Base-by-base conservation (phyloP, 441 rosid species). In the Populus hybrid region DNA sequence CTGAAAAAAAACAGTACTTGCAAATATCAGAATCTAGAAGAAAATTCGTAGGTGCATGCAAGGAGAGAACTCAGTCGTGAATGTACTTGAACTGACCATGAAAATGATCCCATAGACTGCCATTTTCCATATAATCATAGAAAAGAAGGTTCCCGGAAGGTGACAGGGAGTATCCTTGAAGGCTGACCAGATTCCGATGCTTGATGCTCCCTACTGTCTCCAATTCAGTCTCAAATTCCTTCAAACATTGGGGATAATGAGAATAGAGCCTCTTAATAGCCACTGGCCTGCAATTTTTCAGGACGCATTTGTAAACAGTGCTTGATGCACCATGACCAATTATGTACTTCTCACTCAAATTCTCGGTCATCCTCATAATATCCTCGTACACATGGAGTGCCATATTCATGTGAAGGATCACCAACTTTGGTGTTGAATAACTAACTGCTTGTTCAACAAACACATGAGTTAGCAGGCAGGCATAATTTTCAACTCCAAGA, bases 301-400 rank as follows among this genome's bases (percentile, higher is more conserved):
- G 92, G 61, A 96, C 93, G 65, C 98, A 96, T 76, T 92, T 96
- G 86, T 94, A 96, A 7, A 96, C 99, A 1, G 95, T 91, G 86
- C 98, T 94, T 14, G 98, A 94, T 71, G 99, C 98, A 64, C 99
- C 99, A 61, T 77, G 78, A 40, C 99, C 99, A 70, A 92, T 91
- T 78, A 92, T 87, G 50, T 94, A 92, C 84, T 96, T 91, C 89
- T 92, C 98, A 76, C 93, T 96, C 73, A 96, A 84, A 82, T 92
- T 94, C 85, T 96, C 99, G 0, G 97, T 96, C 99, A 96, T 93
- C 88, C 98, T 88, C 99, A 91, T 94, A 72, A 96, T 94, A 83
- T 96, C 99, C 82, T 96, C 98, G 0, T 96, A 94, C 30, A 96
- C 93, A 26, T 96, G 99, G 78, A 96, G 98, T 14, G 99, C 97